These are phyloP conservation scores for Puccinia novopanici DNA, from an alignment of 1,284 basidiomycete genomes.

Conservation along the genomic window DNA sequence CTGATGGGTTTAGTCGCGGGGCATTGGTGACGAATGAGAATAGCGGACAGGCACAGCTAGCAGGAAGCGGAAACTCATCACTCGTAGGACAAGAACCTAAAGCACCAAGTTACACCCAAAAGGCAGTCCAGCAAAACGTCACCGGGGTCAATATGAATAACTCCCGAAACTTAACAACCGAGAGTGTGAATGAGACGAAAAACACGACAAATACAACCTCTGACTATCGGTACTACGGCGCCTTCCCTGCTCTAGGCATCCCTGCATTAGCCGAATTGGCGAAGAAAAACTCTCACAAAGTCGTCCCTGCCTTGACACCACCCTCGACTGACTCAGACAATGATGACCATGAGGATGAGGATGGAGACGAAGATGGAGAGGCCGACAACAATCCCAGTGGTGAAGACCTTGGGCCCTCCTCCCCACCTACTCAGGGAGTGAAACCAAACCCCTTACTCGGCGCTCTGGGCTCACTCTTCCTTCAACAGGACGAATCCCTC, in stretches of 20 bases:
- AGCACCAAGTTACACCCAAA: background rate
- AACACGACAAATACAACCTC: background rate
- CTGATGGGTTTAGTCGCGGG: background rate
- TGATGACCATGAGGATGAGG: background rate
- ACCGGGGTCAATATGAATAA: background rate
- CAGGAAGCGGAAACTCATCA: background rate
- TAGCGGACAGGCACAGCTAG: background rate
- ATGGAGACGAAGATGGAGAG: background rate
- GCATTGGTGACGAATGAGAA: background rate
- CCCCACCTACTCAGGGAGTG: background rate
- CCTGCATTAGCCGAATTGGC: constrained; percentile 2
- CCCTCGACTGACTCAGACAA: background rate
- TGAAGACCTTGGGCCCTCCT: background rate
- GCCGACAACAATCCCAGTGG: background rate
- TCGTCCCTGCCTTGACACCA: background rate
- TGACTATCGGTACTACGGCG: constrained; percentile 12
- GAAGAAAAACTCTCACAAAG: background rate
- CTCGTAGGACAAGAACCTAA: background rate
- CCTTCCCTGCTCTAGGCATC: constrained; percentile 17
- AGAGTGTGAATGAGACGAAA: background rate
- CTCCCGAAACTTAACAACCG: background rate
- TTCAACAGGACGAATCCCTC: background rate
- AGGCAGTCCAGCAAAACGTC: background rate
- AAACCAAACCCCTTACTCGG: constrained; percentile 2
- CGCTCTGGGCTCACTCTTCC: constrained; percentile 12